Evolutionary conservation across 2,329 filamentous ascomycete species (phyloP).

Genomic region (Lachnellula cervina): DNA sequence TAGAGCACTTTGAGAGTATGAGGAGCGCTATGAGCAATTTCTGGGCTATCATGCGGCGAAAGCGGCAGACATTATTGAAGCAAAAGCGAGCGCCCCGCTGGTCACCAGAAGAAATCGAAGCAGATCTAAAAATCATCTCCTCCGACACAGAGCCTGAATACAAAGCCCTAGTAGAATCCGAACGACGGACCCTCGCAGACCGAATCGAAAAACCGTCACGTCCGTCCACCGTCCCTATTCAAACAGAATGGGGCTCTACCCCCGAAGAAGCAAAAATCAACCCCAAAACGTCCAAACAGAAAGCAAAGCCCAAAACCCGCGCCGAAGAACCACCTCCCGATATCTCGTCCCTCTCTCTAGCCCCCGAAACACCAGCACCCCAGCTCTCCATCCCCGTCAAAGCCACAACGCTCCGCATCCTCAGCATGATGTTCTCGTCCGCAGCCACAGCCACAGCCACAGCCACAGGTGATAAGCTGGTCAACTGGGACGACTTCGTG

Average conservation of each 20-base stretch:
- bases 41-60: background rate
- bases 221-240: background rate
- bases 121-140: conserved; percentile 3
- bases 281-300: background rate
- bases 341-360: background rate
- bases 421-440: conserved; percentile 2
- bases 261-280: background rate
- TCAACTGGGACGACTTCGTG: conserved; percentile 10
- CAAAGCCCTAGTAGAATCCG: background rate
- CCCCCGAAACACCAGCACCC: background rate
- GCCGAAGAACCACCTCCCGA: background rate
- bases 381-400: background rate
- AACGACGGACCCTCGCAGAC: conserved; percentile 1
- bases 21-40: background rate
- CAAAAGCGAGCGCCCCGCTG: background rate
- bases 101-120: background rate
- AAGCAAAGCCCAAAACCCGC: background rate
- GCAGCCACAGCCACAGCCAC: background rate
- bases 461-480: too few relatives aligned
- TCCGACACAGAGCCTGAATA: background rate
- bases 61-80: background rate
- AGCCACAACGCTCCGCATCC: background rate
- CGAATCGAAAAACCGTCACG: background rate
- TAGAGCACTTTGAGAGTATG: background rate
- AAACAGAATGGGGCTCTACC: conserved; percentile 1